phyloP scores from a whole-genome alignment of 371 early-diverging fungal genomes.

The Smittium mucronatum region DNA sequence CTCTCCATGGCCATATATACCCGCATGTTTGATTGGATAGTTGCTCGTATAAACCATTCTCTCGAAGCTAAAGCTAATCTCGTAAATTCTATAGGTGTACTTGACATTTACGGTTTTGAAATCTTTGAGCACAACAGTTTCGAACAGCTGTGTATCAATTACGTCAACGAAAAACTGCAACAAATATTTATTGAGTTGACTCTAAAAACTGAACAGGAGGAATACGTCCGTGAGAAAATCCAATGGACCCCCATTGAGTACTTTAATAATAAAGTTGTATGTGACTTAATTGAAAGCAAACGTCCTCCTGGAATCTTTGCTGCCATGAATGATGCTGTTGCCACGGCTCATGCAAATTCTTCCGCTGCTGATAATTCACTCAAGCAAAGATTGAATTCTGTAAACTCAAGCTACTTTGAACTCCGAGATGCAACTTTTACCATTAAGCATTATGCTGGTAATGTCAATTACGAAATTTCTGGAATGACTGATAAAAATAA shows the following conservation, averaged over 20 bases:
- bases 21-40: constrained; percentile 82
- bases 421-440: constrained; percentile 61
- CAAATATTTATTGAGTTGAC: constrained; percentile 99
- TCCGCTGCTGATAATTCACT: constrained; percentile 80
- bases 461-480: constrained; percentile 79
- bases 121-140: constrained; percentile 96
- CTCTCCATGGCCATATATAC: constrained; percentile 74
- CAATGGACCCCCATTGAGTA: constrained; percentile 99
- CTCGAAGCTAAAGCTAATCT: neutral
- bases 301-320: constrained; percentile 87
- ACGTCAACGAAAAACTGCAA: constrained; percentile 99
- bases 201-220: constrained; percentile 96
- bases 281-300: constrained; percentile 93
- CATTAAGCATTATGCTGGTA: constrained; percentile 94
- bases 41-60: constrained; percentile 66
- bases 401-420: constrained; percentile 66
- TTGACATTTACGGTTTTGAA: constrained; percentile 95
- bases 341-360: constrained; percentile 79
- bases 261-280: constrained; percentile 96
- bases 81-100: constrained; percentile 71
- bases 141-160: constrained; percentile 99
- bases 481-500: constrained; percentile 99
- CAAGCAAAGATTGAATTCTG: constrained; percentile 55
- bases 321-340: constrained; percentile 89
- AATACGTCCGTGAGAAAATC: constrained; percentile 92